These are phyloP conservation scores for Pleurotus salmoneostramineus DNA, from an alignment of 768 basidiomycete genomes.

Conservation along the genomic window DNA sequence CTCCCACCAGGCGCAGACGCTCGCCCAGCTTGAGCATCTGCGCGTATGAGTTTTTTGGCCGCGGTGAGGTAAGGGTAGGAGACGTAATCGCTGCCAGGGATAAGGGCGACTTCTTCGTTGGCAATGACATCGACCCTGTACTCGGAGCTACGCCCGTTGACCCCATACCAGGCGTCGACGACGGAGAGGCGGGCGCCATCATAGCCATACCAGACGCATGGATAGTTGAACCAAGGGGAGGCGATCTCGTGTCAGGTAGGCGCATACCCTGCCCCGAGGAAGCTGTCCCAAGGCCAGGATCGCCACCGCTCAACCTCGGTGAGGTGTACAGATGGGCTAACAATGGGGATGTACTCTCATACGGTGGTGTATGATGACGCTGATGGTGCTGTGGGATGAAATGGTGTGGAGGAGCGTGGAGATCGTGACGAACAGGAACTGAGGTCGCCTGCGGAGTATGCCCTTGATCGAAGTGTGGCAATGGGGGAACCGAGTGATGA, in stretches of 20 bases:
- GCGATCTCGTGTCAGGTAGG: not conserved
- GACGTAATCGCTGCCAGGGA: slow-evolving; percentile 38
- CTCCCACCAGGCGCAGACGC: slow-evolving; percentile 59
- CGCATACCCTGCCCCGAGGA: slow-evolving; percentile 7
- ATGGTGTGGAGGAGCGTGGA: slow-evolving; percentile 3
- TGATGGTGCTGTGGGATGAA: not conserved
- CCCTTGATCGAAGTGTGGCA: slow-evolving; percentile 4
- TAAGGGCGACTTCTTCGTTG: slow-evolving; percentile 28
- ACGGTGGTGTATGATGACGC: slow-evolving; percentile 14
- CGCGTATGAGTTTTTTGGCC: slow-evolving; percentile 78
- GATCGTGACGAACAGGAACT: slow-evolving; percentile 2
- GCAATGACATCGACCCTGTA: not conserved
- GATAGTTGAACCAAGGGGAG: not conserved
- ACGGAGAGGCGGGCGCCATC: not conserved
- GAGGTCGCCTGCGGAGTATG: not conserved
- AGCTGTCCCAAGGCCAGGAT: not conserved
- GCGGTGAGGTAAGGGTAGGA: slow-evolving; percentile 22
- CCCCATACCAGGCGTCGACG: not conserved
- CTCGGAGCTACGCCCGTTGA: not conserved
- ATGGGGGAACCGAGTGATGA: slow-evolving; percentile 4
- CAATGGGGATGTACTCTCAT: slow-evolving; percentile 18
- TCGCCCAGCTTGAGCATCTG: slow-evolving; percentile 76
- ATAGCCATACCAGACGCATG: not conserved
- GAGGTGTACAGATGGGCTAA: slow-evolving; percentile 18
- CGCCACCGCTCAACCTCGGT: not conserved